phyloP scores from a whole-genome alignment of 2,329 filamentous ascomycete genomes.

The Penicillium sp. region DNA sequence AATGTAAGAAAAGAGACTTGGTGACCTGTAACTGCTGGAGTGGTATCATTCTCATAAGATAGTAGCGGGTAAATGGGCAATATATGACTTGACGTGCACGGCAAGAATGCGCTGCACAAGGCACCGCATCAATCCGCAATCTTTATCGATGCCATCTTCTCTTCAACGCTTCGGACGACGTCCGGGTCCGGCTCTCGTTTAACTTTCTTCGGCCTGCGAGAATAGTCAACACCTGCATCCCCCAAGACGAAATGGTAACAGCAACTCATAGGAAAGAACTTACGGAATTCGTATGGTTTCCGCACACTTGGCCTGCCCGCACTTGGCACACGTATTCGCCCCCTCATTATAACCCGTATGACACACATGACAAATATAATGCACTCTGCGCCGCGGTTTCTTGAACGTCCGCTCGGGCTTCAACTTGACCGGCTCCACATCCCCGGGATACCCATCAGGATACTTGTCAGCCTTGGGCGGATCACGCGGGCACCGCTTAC shows the following conservation, averaged over 20 bases:
- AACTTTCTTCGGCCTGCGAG: conserved; percentile 42
- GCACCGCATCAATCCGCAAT: conserved; percentile 6
- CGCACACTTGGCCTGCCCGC: conserved; percentile 45
- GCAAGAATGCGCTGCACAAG: not conserved
- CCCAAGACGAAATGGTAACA: too few relatives aligned
- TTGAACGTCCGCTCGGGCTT: conserved; percentile 40
- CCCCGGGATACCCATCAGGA: conserved; percentile 49
- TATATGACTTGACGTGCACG: not conserved
- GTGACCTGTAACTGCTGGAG: not conserved
- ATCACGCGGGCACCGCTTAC: conserved; percentile 77
- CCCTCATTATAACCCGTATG: conserved; percentile 35
- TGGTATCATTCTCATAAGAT: conserved; percentile 4
- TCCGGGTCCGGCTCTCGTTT: conserved; percentile 44
- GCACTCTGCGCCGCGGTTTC: conserved; percentile 41
- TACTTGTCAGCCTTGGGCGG: conserved; percentile 56
- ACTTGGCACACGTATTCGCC: conserved; percentile 39
- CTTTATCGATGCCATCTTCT: conserved; percentile 37
- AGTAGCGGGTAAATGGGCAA: not conserved
- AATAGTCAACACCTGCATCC: not conserved
- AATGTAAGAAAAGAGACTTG: not conserved
- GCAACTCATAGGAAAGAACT: conserved; percentile 19
- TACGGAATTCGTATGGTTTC: conserved; percentile 48
- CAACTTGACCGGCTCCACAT: conserved; percentile 42
- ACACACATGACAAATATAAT: conserved; percentile 48
- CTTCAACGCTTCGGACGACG: conserved; percentile 42